These are phyloP conservation scores for Carex myosuroides DNA, from an alignment of 176 grass and related monocot species.

Conservation along the genomic window DNA sequence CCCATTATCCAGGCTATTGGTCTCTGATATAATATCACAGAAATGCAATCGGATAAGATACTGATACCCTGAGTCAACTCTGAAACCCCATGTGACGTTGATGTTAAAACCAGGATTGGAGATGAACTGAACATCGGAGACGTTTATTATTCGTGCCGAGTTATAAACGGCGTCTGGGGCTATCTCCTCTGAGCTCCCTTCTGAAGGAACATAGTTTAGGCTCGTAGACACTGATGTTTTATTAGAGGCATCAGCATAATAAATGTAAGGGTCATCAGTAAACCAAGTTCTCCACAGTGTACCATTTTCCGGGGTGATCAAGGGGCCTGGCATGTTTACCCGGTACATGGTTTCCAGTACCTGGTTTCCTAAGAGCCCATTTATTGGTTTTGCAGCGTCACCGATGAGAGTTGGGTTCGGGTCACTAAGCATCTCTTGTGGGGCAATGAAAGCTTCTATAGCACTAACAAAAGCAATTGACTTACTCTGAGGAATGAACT, in stretches of 20 bases:
- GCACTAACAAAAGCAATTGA: too few relatives aligned
- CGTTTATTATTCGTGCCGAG: conserved; percentile 5
- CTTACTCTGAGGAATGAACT: too few relatives aligned
- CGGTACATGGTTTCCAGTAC: background rate
- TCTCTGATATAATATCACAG: conserved; percentile 22
- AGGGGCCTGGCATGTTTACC: conserved; percentile 51
- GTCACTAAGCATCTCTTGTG: too few relatives aligned
- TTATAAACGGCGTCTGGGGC: conserved; percentile 24
- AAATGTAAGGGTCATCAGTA: conserved; percentile 43
- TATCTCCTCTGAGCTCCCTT: background rate
- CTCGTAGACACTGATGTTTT: background rate
- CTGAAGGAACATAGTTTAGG: background rate
- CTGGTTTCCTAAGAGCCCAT: too few relatives aligned
- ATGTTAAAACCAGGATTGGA: background rate
- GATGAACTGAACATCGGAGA: background rate
- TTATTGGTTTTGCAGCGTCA: too few relatives aligned
- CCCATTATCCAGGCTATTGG: background rate
- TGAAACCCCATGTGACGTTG: conserved; percentile 40
- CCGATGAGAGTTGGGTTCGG: too few relatives aligned
- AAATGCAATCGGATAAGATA: conserved; percentile 49
- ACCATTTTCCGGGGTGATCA: conserved; percentile 27
- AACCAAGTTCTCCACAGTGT: conserved; percentile 63
- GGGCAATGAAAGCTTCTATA: too few relatives aligned
- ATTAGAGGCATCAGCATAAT: background rate
- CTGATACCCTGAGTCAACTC: background rate